Evolutionary conservation across 352 stramenopile genomes (phyloP).

Genomic region (Phytophthora capsici): DNA sequence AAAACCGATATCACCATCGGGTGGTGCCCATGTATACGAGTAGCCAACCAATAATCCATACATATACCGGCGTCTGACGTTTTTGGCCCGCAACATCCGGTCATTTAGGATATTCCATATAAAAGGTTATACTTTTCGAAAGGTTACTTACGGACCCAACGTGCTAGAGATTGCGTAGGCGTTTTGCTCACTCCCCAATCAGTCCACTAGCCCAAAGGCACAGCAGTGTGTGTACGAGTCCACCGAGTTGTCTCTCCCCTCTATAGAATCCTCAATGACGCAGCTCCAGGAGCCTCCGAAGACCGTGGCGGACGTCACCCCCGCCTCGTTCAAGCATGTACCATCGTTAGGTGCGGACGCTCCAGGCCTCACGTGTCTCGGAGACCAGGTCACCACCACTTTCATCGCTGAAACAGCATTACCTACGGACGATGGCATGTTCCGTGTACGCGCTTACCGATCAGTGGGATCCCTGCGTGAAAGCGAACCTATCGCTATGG

Average conservation of each 20-base stretch:
- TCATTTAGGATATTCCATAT: not conserved
- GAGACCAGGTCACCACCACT: conserved; percentile 66
- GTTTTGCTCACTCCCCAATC: conserved; percentile 42
- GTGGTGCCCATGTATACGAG: too few relatives aligned
- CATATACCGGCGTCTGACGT: too few relatives aligned
- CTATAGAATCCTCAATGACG: conserved; percentile 27
- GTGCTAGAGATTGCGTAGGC: conserved; percentile 30
- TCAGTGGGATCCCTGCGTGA: conserved; percentile 76
- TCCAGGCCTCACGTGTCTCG: conserved; percentile 79
- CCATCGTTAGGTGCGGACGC: conserved; percentile 45
- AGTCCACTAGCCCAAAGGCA: conserved; percentile 24
- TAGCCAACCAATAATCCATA: too few relatives aligned
- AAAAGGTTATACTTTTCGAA: not conserved
- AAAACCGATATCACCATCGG: too few relatives aligned
- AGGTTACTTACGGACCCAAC: conserved; percentile 12
- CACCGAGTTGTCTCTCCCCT: conserved; percentile 14
- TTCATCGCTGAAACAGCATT: conserved; percentile 90
- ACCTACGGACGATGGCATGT: conserved; percentile 80
- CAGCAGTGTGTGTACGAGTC: not conserved
- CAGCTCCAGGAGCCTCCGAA: conserved; percentile 20
- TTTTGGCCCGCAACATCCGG: not conserved
- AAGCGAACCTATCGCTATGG: conserved; percentile 89
- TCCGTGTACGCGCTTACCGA: conserved; percentile 89
- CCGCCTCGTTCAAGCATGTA: conserved; percentile 28
- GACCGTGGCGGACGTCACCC: conserved; percentile 4